These are phyloP conservation scores for Candida lessepsii DNA, from an alignment of 805 yeast species.

Conservation along the genomic window DNA sequence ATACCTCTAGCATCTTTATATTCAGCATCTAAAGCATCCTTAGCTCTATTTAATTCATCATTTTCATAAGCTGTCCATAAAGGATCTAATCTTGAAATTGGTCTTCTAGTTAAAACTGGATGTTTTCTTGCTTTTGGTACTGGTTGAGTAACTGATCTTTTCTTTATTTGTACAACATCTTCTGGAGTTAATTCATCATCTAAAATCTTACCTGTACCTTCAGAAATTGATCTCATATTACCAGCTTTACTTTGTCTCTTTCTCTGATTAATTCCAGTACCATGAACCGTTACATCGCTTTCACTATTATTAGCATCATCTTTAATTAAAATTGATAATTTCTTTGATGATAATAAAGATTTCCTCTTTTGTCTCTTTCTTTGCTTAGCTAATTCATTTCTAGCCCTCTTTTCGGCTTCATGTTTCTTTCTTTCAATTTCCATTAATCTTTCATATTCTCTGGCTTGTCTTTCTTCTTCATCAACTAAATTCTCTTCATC, in stretches of 20 bases:
- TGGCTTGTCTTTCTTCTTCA: slow-evolving; percentile 42
- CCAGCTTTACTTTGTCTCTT: slow-evolving; percentile 32
- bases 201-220: slow-evolving; percentile 22
- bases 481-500: slow-evolving; percentile 48
- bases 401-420: slow-evolving; percentile 52
- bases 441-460: slow-evolving; percentile 47
- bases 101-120: slow-evolving; percentile 49
- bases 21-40: slow-evolving; percentile 41
- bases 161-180: slow-evolving; percentile 45
- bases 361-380: slow-evolving; percentile 41
- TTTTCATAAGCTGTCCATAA: slow-evolving; percentile 52
- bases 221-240: slow-evolving; percentile 37
- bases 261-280: slow-evolving; percentile 32
- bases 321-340: slow-evolving; percentile 35
- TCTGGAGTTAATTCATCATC: slow-evolving; percentile 41
- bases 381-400: slow-evolving; percentile 47
- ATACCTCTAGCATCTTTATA: slow-evolving; percentile 19
- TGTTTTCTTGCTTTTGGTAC: slow-evolving; percentile 29
- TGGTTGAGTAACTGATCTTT: slow-evolving; percentile 48
- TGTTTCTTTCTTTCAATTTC: slow-evolving; percentile 47
- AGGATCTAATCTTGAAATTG: slow-evolving; percentile 57
- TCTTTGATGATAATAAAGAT: slow-evolving; percentile 38
- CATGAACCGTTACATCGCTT: slow-evolving; percentile 25
- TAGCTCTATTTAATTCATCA: slow-evolving; percentile 43
- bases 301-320: slow-evolving; percentile 34